phyloP scores from a whole-genome alignment of 306 rosid species.

The Cicer bijugum region DNA sequence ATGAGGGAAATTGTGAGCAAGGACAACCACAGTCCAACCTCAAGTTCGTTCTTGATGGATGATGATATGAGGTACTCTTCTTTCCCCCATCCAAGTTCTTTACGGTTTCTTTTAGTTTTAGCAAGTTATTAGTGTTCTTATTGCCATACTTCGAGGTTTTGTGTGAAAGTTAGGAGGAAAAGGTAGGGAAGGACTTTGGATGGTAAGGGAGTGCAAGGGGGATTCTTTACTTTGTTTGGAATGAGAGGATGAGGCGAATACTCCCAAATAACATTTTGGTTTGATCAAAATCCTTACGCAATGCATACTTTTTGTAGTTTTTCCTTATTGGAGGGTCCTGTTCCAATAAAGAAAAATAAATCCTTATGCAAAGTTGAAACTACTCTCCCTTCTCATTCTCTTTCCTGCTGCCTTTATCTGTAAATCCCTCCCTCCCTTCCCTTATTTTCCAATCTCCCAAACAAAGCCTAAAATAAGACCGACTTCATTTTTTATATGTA shows the following conservation, averaged over 20 bases:
- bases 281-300: background rate
- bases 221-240: background rate
- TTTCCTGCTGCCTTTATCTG: background rate
- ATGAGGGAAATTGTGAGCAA: conserved; percentile 91
- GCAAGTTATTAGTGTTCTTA: conserved; percentile 10
- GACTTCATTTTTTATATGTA: background rate
- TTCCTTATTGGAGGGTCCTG: background rate
- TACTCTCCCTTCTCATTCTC: background rate
- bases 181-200: background rate
- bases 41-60: conserved; percentile 93
- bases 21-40: conserved; percentile 84
- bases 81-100: conserved; percentile 18
- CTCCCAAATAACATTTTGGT: background rate
- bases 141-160: background rate
- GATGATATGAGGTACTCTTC: conserved; percentile 87
- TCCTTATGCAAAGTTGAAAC: background rate
- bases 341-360: background rate
- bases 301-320: background rate
- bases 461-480: conserved; percentile 2
- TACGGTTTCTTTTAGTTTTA: conserved; percentile 9
- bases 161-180: background rate
- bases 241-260: background rate
- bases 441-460: background rate
- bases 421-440: background rate
- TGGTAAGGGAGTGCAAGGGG: background rate